Evolutionary conservation across 2,329 filamentous ascomycete genomes (phyloP), one percentile per base, ranked within the genome.

Genomic region (Lachnellula cervina): DNA sequence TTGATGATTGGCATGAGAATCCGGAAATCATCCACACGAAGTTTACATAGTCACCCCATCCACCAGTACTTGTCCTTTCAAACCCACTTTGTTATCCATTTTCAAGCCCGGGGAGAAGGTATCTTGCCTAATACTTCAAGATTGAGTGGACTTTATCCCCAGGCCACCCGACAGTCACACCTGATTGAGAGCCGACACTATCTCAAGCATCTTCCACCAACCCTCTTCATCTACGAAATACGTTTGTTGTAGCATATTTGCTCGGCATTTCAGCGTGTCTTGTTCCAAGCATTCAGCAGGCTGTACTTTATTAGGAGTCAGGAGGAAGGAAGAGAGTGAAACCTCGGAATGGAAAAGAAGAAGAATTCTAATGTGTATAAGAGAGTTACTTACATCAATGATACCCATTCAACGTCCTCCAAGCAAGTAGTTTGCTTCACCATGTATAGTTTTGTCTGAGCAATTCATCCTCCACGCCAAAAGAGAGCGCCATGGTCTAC

Each of bases 1-100:
- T 96, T 71, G 94, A 97, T 70, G 94, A 99, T 78, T 99, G 94
- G 94, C 94, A 99, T 72, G 94, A 99, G 80, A 96, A 99, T 71
- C 94, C 94, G 17, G 93, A 99, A 70, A 94, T 99, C 68, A 97
- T 99, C 70, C 93, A 97, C 75, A 94, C 90, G 69, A 97, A 96
- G 75, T 96, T 97, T 74, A 92, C 90, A 68, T 97, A 44, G 19
- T 17, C 13, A 14, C n/a, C 13, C 42, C 11, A 14, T 8, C 42
- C 19, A 44, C 28, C 28, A 32, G 28, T 28, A 9, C 28, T 32
- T 17, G 13, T 44, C 21, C 16, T 42, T 42, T 42, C 6, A 16
- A 40, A 6, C 16, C 38, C 16, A 42, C 38, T 42, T n/a, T 42
- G 38, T 42, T 11, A 17, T 42, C 38, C 28, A 11, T 13, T 32